Percentiles rank a stretch among this genome's conserved stretches.
Conservation (phyloP, 2,329 filamentous ascomycete genomes). For the Gaeumannomyces sp. region DNA sequence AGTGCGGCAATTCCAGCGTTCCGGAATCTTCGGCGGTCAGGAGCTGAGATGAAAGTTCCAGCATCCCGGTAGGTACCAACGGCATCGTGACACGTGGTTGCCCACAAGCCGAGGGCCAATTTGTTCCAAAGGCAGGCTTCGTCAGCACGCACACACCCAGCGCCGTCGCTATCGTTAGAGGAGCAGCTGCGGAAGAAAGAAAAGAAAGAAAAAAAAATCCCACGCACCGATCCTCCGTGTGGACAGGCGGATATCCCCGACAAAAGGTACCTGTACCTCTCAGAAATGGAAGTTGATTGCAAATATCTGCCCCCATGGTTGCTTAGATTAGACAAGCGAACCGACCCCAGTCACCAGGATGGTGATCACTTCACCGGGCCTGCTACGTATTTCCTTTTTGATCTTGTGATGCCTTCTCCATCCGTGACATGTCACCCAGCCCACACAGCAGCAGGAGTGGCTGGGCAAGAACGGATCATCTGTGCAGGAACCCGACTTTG, state of each 20-base stretch:
- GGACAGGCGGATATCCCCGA: background rate
- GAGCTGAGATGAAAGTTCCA: background rate
- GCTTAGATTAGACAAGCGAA: background rate
- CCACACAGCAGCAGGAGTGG: background rate
- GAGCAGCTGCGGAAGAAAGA: background rate
- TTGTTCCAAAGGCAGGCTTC: background rate
- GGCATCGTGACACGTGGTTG: slow-evolving; percentile 22
- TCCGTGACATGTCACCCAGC: slow-evolving; percentile 15
- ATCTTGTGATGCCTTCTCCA: slow-evolving; percentile 9
- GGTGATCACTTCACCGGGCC: background rate
- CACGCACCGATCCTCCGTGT: background rate
- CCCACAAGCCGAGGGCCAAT: background rate
- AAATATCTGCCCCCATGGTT: background rate
- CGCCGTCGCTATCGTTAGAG: no score
- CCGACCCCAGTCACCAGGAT: background rate
- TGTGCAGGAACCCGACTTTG: slow-evolving; percentile 26
- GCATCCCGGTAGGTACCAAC: slow-evolving; percentile 18
- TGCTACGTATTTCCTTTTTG: background rate
- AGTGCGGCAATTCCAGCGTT: slow-evolving; percentile 1
- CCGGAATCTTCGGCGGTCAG: slow-evolving; percentile 5
- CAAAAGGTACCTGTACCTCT: background rate
- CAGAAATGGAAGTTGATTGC: background rate
- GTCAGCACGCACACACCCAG: background rate
- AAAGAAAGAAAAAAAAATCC: background rate
- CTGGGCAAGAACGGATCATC: slow-evolving; percentile 18